Evolutionary conservation across 2,329 filamentous ascomycete species (phyloP).

Genomic region (Aspergillus chevalieri): DNA sequence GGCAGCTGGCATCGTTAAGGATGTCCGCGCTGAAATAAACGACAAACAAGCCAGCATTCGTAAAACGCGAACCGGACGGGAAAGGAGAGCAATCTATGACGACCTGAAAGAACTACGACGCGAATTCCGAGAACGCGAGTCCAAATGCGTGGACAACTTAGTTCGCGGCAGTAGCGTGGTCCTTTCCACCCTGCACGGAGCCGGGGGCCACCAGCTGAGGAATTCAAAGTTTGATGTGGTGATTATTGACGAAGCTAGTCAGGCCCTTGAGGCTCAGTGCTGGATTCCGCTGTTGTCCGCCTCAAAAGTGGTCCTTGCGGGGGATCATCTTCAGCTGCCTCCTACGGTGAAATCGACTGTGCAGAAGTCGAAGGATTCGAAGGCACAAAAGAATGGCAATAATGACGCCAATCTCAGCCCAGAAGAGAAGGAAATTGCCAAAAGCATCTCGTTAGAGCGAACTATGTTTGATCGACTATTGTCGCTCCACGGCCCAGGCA

Average conservation of each 20-base stretch:
- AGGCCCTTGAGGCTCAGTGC: constrained; percentile 92
- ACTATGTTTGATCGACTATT: constrained; percentile 90
- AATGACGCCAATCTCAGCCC: constrained; percentile 29
- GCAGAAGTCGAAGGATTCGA: constrained; percentile 27
- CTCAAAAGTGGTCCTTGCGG: constrained; percentile 81
- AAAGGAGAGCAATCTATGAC: constrained; percentile 73
- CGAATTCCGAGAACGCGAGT: constrained; percentile 81
- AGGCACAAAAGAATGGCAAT: constrained; percentile 5
- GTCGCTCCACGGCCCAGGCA: constrained; percentile 67
- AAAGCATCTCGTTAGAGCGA: constrained; percentile 66
- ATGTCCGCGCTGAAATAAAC: constrained; percentile 90
- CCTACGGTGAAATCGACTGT: constrained; percentile 82
- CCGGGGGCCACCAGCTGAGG: constrained; percentile 76
- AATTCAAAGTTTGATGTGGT: constrained; percentile 84
- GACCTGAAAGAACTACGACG: constrained; percentile 80
- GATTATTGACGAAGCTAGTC: constrained; percentile 91
- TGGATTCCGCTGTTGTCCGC: constrained; percentile 82
- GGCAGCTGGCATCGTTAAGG: constrained; percentile 79
- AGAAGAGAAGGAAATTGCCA: constrained; percentile 33
- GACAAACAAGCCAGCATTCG: constrained; percentile 80
- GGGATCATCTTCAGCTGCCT: constrained; percentile 88
- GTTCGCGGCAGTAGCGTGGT: constrained; percentile 77
- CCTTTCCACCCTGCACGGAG: constrained; percentile 84
- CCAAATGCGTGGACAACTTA: constrained; percentile 69
- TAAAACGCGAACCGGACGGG: constrained; percentile 75